Evolutionary conservation across 108 stramenopile genomes (phyloP).

Genomic region (Nannochloropsis oceanica): DNA sequence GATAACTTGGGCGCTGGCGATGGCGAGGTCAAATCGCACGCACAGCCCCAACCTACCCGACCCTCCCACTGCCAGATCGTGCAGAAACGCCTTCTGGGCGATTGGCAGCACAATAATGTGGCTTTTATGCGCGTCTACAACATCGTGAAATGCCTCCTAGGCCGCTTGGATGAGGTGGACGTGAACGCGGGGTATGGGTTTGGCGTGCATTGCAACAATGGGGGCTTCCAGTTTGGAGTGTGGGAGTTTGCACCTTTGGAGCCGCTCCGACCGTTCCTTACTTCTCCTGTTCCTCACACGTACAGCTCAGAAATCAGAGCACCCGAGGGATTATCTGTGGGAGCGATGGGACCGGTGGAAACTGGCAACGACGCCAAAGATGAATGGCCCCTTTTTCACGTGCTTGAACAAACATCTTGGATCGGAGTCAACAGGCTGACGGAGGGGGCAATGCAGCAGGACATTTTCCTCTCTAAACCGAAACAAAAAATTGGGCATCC

Average conservation of each 20-base stretch:
- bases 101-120: neutral
- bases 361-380: too few relatives aligned
- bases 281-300: too few relatives aligned
- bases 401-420: too few relatives aligned
- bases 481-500: too few relatives aligned
- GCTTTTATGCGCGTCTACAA: neutral
- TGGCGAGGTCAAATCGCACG: neutral
- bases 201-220: neutral
- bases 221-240: neutral
- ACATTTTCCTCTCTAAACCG: too few relatives aligned
- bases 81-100: neutral
- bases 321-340: too few relatives aligned
- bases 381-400: too few relatives aligned
- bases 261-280: too few relatives aligned
- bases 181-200: neutral
- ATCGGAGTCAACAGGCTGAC: too few relatives aligned
- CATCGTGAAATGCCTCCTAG: neutral
- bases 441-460: too few relatives aligned
- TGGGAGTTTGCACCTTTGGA: neutral
- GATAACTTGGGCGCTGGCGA: neutral
- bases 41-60: neutral
- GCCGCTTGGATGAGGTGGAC: neutral
- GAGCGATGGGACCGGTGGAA: too few relatives aligned
- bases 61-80: neutral
- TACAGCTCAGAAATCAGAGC: too few relatives aligned